phyloP scores from a whole-genome alignment of 768 basidiomycete species.

The Boletus vermiculosoides region DNA sequence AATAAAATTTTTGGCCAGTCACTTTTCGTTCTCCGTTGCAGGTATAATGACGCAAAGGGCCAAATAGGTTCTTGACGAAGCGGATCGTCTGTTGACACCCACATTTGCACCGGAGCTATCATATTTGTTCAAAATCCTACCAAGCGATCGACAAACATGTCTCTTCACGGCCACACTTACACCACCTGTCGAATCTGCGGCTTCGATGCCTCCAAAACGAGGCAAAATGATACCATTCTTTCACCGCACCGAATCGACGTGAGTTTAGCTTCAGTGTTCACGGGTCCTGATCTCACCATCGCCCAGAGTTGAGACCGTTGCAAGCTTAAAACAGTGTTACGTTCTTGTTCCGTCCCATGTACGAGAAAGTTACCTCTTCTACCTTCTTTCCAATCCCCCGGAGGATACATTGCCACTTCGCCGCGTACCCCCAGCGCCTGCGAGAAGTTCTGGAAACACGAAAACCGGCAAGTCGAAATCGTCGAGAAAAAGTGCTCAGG shows the following conservation, averaged over 20 bases:
- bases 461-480: slow-evolving; percentile 37
- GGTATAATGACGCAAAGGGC: not conserved
- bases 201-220: slow-evolving; percentile 63
- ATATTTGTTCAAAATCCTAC: slow-evolving; percentile 72
- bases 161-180: slow-evolving; percentile 96
- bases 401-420: slow-evolving; percentile 70
- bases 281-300: not conserved
- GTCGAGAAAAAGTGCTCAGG: slow-evolving; percentile 31
- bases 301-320: slow-evolving; percentile 82
- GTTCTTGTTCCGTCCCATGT: slow-evolving; percentile 93
- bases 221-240: slow-evolving; percentile 90
- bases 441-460: not conserved
- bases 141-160: slow-evolving; percentile 89
- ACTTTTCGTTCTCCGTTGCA: not conserved
- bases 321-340: slow-evolving; percentile 84
- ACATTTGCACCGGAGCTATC: slow-evolving; percentile 87
- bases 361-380: slow-evolving; percentile 86
- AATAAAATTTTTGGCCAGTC: slow-evolving; percentile 77
- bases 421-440: slow-evolving; percentile 56
- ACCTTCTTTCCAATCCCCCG: slow-evolving; percentile 87
- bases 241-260: slow-evolving; percentile 75
- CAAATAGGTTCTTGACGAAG: slow-evolving; percentile 88
- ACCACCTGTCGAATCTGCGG: slow-evolving; percentile 76
- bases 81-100: slow-evolving; percentile 85
- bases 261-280: slow-evolving; percentile 28